Base-by-base conservation (phyloP, 2,329 filamentous ascomycete genomes). In the Elsinoe australis region DNA sequence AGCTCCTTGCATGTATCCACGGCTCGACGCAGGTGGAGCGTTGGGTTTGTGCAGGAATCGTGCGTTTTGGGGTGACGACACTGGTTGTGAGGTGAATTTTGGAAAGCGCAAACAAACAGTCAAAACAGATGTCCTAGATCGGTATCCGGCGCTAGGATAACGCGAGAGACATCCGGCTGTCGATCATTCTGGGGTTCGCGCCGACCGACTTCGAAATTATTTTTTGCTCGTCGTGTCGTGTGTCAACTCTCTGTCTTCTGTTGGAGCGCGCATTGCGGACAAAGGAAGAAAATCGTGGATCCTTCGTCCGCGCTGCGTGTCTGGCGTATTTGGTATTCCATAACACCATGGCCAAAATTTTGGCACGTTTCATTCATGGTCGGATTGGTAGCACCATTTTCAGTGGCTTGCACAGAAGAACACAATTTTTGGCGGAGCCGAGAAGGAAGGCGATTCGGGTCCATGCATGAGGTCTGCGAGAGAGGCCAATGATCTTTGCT, bases 221-320 rank as follows among this genome's bases (percentile, higher is more conserved):
- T n/a, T n/a, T n/a, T n/a, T n/a, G n/a, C n/a, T n/a, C n/a, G n/a
- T n/a, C n/a, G n/a, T n/a, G n/a, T n/a, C n/a, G n/a, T n/a, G n/a
- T n/a, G n/a, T 42, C 38, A 42, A 42, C 15, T 28, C n/a, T 42
- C 22, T 15, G 38, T 28, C 17, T 28, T 24, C 4, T 44, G 22
- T 6, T 26, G 15, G 24, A 29, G 22, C 21, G 9, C 42, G 18
- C 42, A 95, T 50, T 88, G 81, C 5, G 58, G 59, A 68, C 89
- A 95, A 51, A 75, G 83, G 68, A 87, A 95, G 61, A 95, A 92
- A 48, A 95, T 79, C 0, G 90, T 95, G 55, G 83, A 87, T 53
- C 90, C 92, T 78, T 96, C 90, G 65, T 96, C 90, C 49, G 90
- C 92, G 72, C 88, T 82, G 58, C 90, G 83, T 59, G 95, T 71